Evolutionary conservation across 2,329 filamentous ascomycete genomes (phyloP), one percentile per base, ranked within the genome.

Genomic region (Alternaria alternata): DNA sequence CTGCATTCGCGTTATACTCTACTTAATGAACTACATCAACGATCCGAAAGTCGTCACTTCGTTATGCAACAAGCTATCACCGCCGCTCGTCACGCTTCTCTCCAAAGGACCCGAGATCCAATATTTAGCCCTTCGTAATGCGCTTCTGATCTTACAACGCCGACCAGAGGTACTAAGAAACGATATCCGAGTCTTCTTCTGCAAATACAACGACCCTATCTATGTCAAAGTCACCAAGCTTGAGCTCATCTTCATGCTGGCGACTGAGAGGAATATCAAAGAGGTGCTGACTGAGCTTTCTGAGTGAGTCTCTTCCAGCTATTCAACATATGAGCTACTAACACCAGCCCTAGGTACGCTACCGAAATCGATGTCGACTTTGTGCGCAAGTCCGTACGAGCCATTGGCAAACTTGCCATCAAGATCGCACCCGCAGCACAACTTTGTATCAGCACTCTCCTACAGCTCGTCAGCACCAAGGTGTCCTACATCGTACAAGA

Each of bases 201-300:
- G 95, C 88, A 99, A 99, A 84, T 99, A 99, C 81, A 99, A 99
- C 78, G 95, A 99, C 75, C 95, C 95, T 0, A 99, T 99, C 66
- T 99, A 98, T 78, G 95, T 99, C 81, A 99, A 99, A 80, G 95
- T 99, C 52, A 99, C 95, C 16, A 99, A 99, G 81, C 86, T 99
- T 51, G 95, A 99, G 80, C 87, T 99, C 70, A 98, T 99, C 68
- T 99, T 99, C 80, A 99, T 98, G 95, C 86, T 99, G 61, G 95
- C 95, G 7, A 97, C 88, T 34, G 93, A 97, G 79, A 91, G 90
- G 72, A 99, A 99, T 77, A 99, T 99, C 70, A 90, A 93, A 49
- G 93, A 98, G 75, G 95, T 99, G 1, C 81, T 99, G 66, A 96
- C 94, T 2, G 95, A 99, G 78, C 81, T 99, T 57, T 88, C 93